Conservation (phyloP, 805 yeast species). For the Zygotorulaspora sp. region DNA sequence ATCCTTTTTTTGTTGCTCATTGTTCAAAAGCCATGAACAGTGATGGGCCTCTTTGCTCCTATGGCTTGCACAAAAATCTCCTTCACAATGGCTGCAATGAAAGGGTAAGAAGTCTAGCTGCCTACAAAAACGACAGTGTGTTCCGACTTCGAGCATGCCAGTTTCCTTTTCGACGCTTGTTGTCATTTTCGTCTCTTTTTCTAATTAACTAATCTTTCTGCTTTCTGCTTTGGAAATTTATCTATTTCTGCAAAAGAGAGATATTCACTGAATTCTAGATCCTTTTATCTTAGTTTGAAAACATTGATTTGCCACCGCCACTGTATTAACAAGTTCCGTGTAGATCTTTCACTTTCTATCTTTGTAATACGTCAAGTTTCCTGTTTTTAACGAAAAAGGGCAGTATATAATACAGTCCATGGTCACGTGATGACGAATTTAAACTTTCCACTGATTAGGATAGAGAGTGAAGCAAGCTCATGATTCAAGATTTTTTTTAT, state of each 20-base stretch:
- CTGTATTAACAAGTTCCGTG: no score
- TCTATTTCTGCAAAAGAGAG: not conserved
- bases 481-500: no score
- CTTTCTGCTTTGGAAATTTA: not conserved
- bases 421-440: no score
- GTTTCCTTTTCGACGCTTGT: slow-evolving; percentile 19
- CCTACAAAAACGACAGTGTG: slow-evolving; percentile 32
- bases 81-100: slow-evolving; percentile 29
- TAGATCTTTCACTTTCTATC: no score
- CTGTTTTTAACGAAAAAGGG: no score
- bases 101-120: slow-evolving; percentile 35
- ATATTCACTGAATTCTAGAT: no score
- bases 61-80: slow-evolving; percentile 31
- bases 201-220: not conserved
- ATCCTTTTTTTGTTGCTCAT: slow-evolving; percentile 2
- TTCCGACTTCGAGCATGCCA: slow-evolving; percentile 37
- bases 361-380: no score
- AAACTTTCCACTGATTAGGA: no score
- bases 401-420: no score
- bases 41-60: slow-evolving; percentile 28
- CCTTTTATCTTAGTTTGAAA: not conserved
- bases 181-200: no score
- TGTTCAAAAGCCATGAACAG: slow-evolving; percentile 20
- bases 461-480: no score
- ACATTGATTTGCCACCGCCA: not conserved